Evolutionary conservation across 495 filamentous ascomycete genomes (phyloP).

Genomic region (Podospora pseudoanserina): DNA sequence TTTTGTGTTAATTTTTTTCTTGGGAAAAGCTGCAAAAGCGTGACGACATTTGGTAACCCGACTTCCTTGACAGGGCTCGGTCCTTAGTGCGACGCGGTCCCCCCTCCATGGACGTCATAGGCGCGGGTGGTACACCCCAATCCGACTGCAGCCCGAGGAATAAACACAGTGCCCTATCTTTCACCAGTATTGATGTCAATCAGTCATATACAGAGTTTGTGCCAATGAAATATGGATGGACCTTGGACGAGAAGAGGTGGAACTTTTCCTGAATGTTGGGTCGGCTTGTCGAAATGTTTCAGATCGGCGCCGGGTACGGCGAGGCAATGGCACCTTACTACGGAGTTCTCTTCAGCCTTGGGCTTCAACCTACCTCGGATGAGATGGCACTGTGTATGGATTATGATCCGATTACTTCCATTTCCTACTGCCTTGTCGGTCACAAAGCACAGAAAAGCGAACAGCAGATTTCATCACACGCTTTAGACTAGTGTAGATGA

Average conservation of each 20-base stretch:
- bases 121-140: constrained; percentile 4
- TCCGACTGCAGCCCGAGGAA: neutral
- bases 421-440: no score
- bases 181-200: no score
- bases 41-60: neutral
- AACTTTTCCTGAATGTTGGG: neutral
- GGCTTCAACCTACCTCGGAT: neutral
- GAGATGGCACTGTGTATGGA: neutral
- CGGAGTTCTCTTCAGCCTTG: neutral
- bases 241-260: neutral
- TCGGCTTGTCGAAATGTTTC: neutral
- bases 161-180: neutral
- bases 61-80: neutral
- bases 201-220: neutral
- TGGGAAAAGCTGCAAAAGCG: neutral
- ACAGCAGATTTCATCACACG: no score
- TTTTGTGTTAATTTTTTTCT: neutral
- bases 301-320: neutral
- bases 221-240: neutral
- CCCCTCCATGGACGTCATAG: constrained; percentile 23
- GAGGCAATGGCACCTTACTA: neutral
- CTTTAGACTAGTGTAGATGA: no score
- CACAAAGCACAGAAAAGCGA: no score
- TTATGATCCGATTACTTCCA: no score
- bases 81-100: neutral